Evolutionary conservation across 768 basidiomycete genomes (phyloP).

Genomic region (Tremella fuciformis): DNA sequence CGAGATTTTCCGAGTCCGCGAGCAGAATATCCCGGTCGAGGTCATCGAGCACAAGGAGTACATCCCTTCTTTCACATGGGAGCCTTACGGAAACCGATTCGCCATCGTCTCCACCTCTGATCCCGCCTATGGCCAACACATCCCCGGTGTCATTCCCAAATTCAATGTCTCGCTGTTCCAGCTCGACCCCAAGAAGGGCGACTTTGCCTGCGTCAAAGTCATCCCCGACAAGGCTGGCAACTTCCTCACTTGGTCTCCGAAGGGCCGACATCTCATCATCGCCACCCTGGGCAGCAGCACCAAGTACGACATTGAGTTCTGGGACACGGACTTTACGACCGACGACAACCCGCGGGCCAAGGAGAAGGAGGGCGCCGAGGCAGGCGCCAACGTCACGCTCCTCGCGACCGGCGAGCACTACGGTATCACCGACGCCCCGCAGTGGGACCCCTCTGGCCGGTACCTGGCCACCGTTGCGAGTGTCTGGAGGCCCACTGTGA

Average conservation of each 20-base stretch:
- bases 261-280: constrained; percentile 90
- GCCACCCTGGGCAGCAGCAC: constrained; percentile 91
- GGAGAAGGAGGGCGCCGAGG: constrained; percentile 63
- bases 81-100: constrained; percentile 95
- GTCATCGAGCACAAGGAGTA: constrained; percentile 86
- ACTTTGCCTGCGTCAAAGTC: constrained; percentile 83
- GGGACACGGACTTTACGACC: constrained; percentile 88
- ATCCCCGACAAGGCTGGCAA: constrained; percentile 82
- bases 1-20: constrained; percentile 93
- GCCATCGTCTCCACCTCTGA: constrained; percentile 91
- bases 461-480: constrained; percentile 90
- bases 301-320: constrained; percentile 98
- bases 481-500: constrained; percentile 88
- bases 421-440: constrained; percentile 84
- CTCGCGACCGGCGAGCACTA: constrained; percentile 89
- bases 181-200: constrained; percentile 82
- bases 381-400: constrained; percentile 80
- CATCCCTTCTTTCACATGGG: constrained; percentile 75
- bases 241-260: constrained; percentile 93
- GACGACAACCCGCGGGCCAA: constrained; percentile 51
- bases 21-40: constrained; percentile 96
- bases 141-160: constrained; percentile 89
- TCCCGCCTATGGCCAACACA: constrained; percentile 85
- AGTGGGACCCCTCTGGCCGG: constrained; percentile 97
- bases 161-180: constrained; percentile 96